These are phyloP conservation scores for Skeletonema menzelii DNA, from an alignment of 108 stramenopile genomes.

Conservation along the genomic window DNA sequence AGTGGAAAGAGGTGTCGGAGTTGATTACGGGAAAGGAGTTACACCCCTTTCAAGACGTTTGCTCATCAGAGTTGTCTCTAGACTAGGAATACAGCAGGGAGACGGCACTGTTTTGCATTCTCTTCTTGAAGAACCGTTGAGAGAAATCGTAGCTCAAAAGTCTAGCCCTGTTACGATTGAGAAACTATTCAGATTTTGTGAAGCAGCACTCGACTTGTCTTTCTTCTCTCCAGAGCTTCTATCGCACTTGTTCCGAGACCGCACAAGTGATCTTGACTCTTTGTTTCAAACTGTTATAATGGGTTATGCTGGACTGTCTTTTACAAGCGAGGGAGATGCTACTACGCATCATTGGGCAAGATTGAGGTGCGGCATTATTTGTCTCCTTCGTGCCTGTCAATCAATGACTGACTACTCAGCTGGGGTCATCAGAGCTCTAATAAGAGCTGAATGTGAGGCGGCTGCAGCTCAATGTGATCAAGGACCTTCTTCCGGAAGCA, in stretches of 20 bases:
- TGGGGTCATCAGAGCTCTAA: constrained; percentile 37
- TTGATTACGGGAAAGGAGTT: constrained; percentile 37
- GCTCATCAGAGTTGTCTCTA: constrained; percentile 58
- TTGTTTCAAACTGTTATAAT: constrained; percentile 33
- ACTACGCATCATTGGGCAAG: constrained; percentile 65
- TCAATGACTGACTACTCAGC: constrained; percentile 41
- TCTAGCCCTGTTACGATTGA: constrained; percentile 24
- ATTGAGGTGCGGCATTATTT: constrained; percentile 59
- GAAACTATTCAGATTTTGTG: constrained; percentile 53
- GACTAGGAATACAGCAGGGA: constrained; percentile 35
- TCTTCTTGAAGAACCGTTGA: constrained; percentile 17
- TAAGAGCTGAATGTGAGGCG: constrained; percentile 66
- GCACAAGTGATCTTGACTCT: constrained; percentile 14
- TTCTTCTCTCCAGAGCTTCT: constrained; percentile 60
- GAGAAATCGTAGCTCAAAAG: constrained; percentile 23
- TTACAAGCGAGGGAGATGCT: constrained; percentile 17
- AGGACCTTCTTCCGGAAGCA: constrained; percentile 51
- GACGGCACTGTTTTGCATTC: constrained; percentile 23
- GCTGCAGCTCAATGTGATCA: constrained; percentile 45
- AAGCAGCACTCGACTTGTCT: constrained; percentile 63
- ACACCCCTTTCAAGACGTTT: constrained; percentile 76
- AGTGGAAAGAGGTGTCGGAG: constrained; percentile 60
- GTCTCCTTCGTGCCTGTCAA: constrained; percentile 42
- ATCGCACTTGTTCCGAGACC: constrained; percentile 27
- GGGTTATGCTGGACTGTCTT: constrained; percentile 29